Evolutionary conservation across 225 moss, liverwort and hornwort species (phyloP), one percentile per base, ranked within the genome.

Genomic region (Bryum argenteum): DNA sequence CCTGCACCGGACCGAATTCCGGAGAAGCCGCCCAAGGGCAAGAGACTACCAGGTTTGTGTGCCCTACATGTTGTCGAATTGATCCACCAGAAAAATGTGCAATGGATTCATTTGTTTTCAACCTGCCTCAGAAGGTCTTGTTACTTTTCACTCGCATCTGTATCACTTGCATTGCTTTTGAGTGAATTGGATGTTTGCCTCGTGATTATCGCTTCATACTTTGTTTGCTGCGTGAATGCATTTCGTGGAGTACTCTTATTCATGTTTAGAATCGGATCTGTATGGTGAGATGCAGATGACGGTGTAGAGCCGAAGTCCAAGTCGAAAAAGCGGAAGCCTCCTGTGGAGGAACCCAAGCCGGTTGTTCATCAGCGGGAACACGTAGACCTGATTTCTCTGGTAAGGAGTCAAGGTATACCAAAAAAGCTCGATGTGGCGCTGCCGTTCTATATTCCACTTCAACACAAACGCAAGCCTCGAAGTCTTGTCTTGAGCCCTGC

Each of bases 401-500:
- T 89, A 43, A 81, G 80, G 71, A 84, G 66, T 66, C 74, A 67
- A 42, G 68, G 66, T 33, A 75, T 60, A 74, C 70, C 77, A 22
- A 61, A 20, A 16, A 79, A 72, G 53, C 60, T 86, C 57, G 77
- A 86, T 65, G 81, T 87, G 77, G 81, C 79, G 28, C 14, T 71
- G 33, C 81, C 86, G 48, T 75, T 44, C 57, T 84, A 84, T 53
- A 55, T 82, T 61, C 59, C 83, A 22, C 66, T 77, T 61, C 74
- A 51, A 28, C 85, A 82, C 72, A 84, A 82, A 69, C 89, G 89
- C 77, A 89, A 89, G 75, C 89, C 86, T 75, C 83, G 85, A 42
- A 86, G 89, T 70, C 86, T 89, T 72, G 86, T 86, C 59, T 63
- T 86, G 66, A 89, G 86, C 75, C 89, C 89, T 59, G 86, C 81